Evolutionary conservation across 1,284 basidiomycete species (phyloP).

Genomic region (Nidula niveotomentosa): DNA sequence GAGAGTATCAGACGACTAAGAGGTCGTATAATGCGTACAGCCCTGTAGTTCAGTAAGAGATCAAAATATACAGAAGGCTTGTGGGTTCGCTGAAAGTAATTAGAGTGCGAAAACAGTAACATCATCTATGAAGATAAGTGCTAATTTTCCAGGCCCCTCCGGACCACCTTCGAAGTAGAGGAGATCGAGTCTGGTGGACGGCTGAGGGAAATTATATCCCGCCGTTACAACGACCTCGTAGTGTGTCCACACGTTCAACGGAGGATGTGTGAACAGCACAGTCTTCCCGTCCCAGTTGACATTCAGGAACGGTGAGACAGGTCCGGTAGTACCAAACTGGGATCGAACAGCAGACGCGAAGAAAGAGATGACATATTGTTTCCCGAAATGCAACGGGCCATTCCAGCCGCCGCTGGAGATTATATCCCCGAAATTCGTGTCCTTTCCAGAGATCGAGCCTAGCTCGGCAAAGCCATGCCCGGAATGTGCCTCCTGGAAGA

Average conservation of each 20-base stretch:
- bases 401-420: conserved; percentile 14
- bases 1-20: too few species aligned
- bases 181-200: too few species aligned
- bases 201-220: too few species aligned
- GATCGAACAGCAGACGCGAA: conserved; percentile 16
- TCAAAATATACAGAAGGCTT: too few species aligned
- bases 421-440: conserved; percentile 22
- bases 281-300: conserved; percentile 21
- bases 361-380: conserved; percentile 11
- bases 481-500: too few species aligned
- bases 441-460: conserved; percentile 22
- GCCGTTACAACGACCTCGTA: conserved; percentile 18
- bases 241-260: conserved; percentile 18
- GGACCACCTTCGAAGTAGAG: too few species aligned
- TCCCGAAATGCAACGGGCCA: conserved; percentile 8
- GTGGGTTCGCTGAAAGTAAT: too few species aligned
- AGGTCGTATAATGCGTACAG: too few species aligned
- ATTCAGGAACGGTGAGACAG: not conserved
- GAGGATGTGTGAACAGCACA: conserved; percentile 14
- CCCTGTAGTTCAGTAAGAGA: too few species aligned
- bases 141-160: too few species aligned
- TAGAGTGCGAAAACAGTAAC: too few species aligned
- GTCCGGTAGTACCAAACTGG: conserved; percentile 20
- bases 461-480: conserved; percentile 13
- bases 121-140: too few species aligned